These are phyloP conservation scores for Imleria badia DNA, from an alignment of 768 basidiomycete genomes.

Conservation along the genomic window DNA sequence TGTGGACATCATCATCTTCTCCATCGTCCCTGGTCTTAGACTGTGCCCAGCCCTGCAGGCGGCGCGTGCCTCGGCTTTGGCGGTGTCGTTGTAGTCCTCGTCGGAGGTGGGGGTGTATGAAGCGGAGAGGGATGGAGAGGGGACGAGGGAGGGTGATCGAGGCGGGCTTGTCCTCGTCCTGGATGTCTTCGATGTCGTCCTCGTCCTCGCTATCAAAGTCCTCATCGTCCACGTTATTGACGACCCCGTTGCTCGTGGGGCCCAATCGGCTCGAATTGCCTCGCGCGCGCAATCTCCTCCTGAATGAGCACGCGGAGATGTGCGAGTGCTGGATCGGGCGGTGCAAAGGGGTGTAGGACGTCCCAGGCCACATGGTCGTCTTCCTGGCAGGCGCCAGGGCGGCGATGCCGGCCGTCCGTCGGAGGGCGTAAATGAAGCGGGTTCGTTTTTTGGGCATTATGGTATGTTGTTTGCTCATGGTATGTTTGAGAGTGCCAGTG, in stretches of 20 bases:
- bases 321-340: neutral
- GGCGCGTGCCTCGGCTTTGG: constrained; percentile 3
- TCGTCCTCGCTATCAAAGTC: too few relatives aligned
- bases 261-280: neutral
- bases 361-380: constrained; percentile 14
- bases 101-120: neutral
- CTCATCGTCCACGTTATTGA: neutral
- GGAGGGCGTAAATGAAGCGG: too few relatives aligned
- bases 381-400: too few relatives aligned
- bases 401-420: too few relatives aligned
- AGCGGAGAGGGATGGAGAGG: constrained; percentile 1
- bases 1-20: too few relatives aligned
- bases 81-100: neutral
- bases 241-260: neutral
- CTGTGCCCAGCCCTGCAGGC: constrained; percentile 11
- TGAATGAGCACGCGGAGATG: neutral
- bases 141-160: constrained; percentile 7
- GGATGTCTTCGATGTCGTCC: neutral
- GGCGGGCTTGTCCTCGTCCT: neutral
- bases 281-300: neutral
- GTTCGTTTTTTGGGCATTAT: too few relatives aligned
- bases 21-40: too few relatives aligned
- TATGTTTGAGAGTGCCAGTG: too few relatives aligned
- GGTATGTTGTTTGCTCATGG: too few relatives aligned
- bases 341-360: constrained; percentile 10